Percentiles rank a stretch among this genome's conserved stretches.
These are phyloP conservation scores for Pyricularia pennisetigena DNA, from an alignment of 2,329 filamentous ascomycete species.

Conservation along the genomic window DNA sequence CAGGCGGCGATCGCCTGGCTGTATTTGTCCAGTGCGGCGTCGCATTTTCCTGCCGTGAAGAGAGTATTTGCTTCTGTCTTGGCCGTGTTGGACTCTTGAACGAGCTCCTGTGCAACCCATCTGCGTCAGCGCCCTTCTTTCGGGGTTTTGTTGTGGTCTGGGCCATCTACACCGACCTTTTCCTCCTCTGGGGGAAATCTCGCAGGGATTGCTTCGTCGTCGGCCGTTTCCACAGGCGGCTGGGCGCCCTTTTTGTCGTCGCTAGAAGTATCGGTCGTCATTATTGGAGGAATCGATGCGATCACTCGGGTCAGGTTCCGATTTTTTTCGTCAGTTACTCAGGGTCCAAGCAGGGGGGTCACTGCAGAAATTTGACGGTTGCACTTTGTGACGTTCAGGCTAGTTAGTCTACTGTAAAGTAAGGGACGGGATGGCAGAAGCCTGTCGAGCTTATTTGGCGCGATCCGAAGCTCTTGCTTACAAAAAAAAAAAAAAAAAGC, in stretches of 20 bases:
- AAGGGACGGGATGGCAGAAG: background rate
- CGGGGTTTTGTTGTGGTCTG: background rate
- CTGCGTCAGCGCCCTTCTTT: background rate
- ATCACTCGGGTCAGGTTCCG: background rate
- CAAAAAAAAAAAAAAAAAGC: no score
- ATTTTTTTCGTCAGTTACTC: background rate
- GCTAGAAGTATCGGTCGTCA: background rate
- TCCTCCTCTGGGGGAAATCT: slow-evolving; percentile 47
- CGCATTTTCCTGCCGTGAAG: slow-evolving; percentile 64
- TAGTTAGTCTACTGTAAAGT: no score
- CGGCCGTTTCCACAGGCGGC: background rate
- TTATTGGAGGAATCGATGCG: background rate
- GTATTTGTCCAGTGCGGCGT: slow-evolving; percentile 73
- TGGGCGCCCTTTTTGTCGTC: background rate
- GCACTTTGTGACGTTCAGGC: background rate
- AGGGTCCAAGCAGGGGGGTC: background rate
- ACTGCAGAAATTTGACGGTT: background rate
- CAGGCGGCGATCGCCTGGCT: slow-evolving; percentile 69
- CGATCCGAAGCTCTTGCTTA: background rate
- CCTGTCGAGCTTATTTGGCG: background rate
- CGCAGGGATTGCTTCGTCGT: slow-evolving; percentile 20
- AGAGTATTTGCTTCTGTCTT: slow-evolving; percentile 71
- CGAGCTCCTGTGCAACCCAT: slow-evolving; percentile 41
- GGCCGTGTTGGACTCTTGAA: slow-evolving; percentile 60
- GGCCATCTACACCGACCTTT: slow-evolving; percentile 29